phyloP scores from a whole-genome alignment of 2,329 filamentous ascomycete species.

The Phoma sp. region DNA sequence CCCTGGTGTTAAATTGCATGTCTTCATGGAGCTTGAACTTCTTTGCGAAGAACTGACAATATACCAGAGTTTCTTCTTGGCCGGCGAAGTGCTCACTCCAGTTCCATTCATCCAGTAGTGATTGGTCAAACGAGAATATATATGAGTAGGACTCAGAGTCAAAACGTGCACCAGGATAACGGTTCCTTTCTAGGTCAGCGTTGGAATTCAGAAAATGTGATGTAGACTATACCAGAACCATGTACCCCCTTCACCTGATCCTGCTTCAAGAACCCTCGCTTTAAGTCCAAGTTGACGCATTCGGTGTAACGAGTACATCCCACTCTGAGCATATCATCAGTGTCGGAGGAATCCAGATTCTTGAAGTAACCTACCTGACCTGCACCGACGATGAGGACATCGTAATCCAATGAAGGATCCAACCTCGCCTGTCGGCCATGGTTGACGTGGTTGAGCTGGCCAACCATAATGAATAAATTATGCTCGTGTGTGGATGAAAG shows the following conservation, averaged over 20 bases:
- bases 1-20: conserved; percentile 33
- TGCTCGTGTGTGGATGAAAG: neutral
- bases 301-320: conserved; percentile 47
- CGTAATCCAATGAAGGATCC: conserved; percentile 26
- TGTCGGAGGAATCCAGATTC: neutral
- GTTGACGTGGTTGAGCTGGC: conserved; percentile 9
- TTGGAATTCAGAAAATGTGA: too few species aligned
- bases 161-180: conserved; percentile 57
- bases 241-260: conserved; percentile 47
- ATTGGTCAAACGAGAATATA: conserved; percentile 53
- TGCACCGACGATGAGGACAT: conserved; percentile 40
- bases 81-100: conserved; percentile 48
- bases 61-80: conserved; percentile 57
- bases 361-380: conserved; percentile 34
- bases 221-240: conserved; percentile 49
- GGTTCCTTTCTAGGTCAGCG: conserved; percentile 50
- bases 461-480: conserved; percentile 31
- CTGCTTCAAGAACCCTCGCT: conserved; percentile 40
- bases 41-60: conserved; percentile 58
- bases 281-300: conserved; percentile 44
- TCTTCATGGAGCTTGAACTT: conserved; percentile 51
- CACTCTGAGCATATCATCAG: conserved; percentile 17
- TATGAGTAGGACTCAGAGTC: conserved; percentile 59
- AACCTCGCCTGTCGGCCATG: conserved; percentile 18
- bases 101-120: conserved; percentile 53